Conservation (phyloP, 2,329 filamentous ascomycete genomes). For the Ustulina deusta region DNA sequence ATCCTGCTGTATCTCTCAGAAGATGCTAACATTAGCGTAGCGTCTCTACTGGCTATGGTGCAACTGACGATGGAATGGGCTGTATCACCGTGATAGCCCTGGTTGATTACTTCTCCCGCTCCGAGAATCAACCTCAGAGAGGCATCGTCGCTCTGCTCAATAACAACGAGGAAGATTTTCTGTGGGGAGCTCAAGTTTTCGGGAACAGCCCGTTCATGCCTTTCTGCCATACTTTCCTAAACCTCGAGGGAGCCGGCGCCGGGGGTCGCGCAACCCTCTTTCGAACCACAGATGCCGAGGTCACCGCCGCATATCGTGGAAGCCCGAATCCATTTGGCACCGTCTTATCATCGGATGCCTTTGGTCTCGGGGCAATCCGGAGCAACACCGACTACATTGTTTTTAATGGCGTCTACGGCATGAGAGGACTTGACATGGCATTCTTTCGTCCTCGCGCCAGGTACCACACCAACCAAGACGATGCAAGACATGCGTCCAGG, state of each 20-base stretch:
- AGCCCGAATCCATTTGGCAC: slow-evolving; percentile 83
- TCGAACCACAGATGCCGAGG: slow-evolving; percentile 86
- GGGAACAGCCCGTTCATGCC: slow-evolving; percentile 83
- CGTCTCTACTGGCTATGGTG: slow-evolving; percentile 90
- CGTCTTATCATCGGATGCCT: slow-evolving; percentile 85
- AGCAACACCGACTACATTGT: slow-evolving; percentile 93
- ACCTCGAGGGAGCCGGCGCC: slow-evolving; percentile 93
- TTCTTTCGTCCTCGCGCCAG: slow-evolving; percentile 88
- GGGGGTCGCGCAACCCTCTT: slow-evolving; percentile 90
- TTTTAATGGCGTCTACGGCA: slow-evolving; percentile 80
- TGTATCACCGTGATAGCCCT: slow-evolving; percentile 89
- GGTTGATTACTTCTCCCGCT: slow-evolving; percentile 83
- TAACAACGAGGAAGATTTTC: slow-evolving; percentile 93
- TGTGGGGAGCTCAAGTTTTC: slow-evolving; percentile 89
- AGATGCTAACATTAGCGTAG: slow-evolving; percentile 57
- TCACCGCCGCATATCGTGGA: slow-evolving; percentile 81
- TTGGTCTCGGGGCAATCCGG: slow-evolving; percentile 79
- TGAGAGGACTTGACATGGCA: slow-evolving; percentile 90
- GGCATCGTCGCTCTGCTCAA: slow-evolving; percentile 90
- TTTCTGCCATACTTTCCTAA: slow-evolving; percentile 89
- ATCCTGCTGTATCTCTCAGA: not conserved
- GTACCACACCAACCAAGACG: slow-evolving; percentile 94
- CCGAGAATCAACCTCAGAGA: slow-evolving; percentile 77
- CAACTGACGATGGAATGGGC: slow-evolving; percentile 93
- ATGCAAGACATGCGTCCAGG: slow-evolving; percentile 79